phyloP scores from a whole-genome alignment of 179 eudicot genomes.

The Heliamphora pulchella region DNA sequence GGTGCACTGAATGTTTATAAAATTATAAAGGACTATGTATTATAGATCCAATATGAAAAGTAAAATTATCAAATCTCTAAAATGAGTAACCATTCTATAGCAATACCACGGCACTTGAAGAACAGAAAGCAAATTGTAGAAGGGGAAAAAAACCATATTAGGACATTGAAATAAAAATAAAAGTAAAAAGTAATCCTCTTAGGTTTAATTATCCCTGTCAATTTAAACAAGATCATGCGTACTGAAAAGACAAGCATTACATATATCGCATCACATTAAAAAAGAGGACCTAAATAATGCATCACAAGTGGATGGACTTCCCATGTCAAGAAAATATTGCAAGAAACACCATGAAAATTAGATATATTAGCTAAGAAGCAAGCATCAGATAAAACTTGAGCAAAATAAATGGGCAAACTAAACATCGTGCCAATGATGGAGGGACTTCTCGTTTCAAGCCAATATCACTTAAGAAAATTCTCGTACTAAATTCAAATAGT shows the following conservation, averaged over 20 bases:
- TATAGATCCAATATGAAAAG: not conserved
- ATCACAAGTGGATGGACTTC: not conserved
- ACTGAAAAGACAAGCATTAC: conserved; percentile 6
- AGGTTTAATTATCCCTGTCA: not conserved
- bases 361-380: not conserved
- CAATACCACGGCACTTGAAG: not conserved
- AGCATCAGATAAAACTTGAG: not conserved
- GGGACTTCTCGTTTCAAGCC: not conserved
- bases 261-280: not conserved
- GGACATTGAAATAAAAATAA: not conserved
- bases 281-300: not conserved
- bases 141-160: not conserved
- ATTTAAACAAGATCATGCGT: not conserved
- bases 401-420: not conserved
- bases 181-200: not conserved
- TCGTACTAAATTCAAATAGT: not conserved
- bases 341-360: not conserved
- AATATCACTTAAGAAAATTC: not conserved
- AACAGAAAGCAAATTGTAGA: not conserved
- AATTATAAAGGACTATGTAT: not conserved
- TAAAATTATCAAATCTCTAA: not conserved
- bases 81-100: not conserved
- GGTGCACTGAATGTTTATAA: not conserved
- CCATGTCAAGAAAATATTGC: not conserved
- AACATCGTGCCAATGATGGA: not conserved